These are phyloP conservation scores for Tritrichomonas foetus DNA, from an alignment of 208 protist species.

Conservation along the genomic window DNA sequence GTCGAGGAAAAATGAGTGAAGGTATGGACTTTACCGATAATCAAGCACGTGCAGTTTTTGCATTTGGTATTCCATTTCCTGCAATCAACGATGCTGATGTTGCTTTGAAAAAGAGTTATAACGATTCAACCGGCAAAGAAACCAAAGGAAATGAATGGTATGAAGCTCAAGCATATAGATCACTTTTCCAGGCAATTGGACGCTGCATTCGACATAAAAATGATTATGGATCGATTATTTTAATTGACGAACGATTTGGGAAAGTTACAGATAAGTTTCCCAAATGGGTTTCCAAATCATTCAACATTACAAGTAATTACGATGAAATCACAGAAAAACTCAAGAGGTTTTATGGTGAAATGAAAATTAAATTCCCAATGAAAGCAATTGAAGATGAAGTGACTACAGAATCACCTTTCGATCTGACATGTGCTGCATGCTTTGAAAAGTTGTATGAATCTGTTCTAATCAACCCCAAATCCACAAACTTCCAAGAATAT, in stretches of 20 bases:
- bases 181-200: conserved; percentile 56
- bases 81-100: background rate
- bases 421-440: background rate
- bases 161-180: conserved; percentile 44
- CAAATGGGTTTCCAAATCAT: background rate
- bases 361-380: background rate
- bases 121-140: background rate
- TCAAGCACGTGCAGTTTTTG: conserved; percentile 39
- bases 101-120: background rate
- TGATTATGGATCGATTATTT: conserved; percentile 56
- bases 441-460: background rate
- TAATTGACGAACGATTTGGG: conserved; percentile 51
- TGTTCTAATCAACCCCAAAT: background rate
- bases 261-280: background rate
- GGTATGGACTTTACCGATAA: conserved; percentile 52
- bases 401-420: background rate
- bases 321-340: background rate
- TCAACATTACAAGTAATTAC: background rate
- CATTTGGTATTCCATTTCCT: conserved; percentile 32
- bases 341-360: background rate
- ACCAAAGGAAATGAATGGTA: conserved; percentile 53
- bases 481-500: background rate
- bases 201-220: conserved; percentile 53
- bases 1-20: conserved; percentile 52
- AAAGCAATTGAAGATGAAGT: background rate